Conservation (phyloP, 192 early-diverging fungal genomes). For the Coemansia sp. region DNA sequence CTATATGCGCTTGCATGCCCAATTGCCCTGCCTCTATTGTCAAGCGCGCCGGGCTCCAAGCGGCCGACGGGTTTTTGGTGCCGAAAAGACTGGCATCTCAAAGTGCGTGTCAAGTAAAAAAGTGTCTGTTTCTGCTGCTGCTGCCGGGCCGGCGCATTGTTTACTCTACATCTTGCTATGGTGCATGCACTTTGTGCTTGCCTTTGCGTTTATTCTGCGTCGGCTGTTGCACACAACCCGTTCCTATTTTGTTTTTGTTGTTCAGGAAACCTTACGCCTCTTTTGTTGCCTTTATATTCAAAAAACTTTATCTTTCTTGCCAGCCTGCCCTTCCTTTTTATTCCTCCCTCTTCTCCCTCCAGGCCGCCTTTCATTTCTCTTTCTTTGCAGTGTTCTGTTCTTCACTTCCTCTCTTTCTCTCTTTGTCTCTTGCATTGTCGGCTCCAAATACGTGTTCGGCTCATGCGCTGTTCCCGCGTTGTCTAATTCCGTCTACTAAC, state of each 20-base stretch:
- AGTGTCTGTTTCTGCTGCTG: not conserved
- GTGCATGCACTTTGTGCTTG: conserved; percentile 4
- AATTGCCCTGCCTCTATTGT: too few relatives aligned
- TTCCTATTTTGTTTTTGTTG: not conserved
- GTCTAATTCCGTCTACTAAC: conserved; percentile 14
- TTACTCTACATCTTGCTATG: not conserved
- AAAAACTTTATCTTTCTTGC: conserved; percentile 12
- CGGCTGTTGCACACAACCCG: not conserved
- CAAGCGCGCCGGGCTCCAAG: too few relatives aligned
- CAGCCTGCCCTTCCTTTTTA: conserved; percentile 2
- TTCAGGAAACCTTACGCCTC: not conserved
- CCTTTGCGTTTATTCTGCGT: conserved; percentile 1
- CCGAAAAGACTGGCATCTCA: too few relatives aligned
- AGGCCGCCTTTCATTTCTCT: conserved; percentile 11
- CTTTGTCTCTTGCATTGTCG: not conserved
- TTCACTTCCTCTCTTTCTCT: not conserved
- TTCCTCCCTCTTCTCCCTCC: conserved; percentile 18
- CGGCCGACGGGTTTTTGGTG: too few relatives aligned
- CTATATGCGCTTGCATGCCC: too few relatives aligned
- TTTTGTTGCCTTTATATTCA: not conserved
- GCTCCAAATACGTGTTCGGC: not conserved
- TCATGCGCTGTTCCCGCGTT: conserved; percentile 2
- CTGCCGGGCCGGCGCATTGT: not conserved
- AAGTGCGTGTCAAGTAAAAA: not conserved
- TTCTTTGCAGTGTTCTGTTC: not conserved